Evolutionary conservation across 208 protist species (phyloP).

Genomic region (Phytomonas sp.): DNA sequence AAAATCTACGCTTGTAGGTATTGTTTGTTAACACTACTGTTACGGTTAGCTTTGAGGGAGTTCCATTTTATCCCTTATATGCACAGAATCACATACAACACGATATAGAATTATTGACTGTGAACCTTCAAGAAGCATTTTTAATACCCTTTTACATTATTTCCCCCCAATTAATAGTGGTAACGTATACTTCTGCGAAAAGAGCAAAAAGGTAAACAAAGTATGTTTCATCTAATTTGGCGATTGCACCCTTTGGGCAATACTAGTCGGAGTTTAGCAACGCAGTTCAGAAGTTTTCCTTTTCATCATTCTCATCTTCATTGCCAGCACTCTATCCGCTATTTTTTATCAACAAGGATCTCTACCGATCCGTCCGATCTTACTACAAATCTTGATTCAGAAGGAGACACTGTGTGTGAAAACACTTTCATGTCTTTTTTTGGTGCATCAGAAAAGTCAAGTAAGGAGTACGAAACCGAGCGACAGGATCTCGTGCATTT

Average conservation of each 20-base stretch:
- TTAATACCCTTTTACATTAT: neutral
- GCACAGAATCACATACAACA: neutral
- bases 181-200: neutral
- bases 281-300: neutral
- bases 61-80: neutral
- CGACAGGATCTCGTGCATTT: constrained; percentile 29
- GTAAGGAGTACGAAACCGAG: neutral
- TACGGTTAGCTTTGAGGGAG: neutral
- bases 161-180: neutral
- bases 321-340: neutral
- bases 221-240: neutral
- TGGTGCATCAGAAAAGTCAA: neutral
- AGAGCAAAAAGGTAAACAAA: neutral
- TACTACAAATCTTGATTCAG: neutral
- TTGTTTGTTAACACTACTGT: neutral
- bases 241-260: neutral
- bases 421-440: neutral
- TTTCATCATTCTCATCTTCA: neutral
- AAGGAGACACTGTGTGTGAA: neutral
- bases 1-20: constrained; percentile 7
- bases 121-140: neutral
- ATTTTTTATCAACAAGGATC: neutral
- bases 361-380: neutral
- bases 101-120: neutral
- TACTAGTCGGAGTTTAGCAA: neutral